A percentile compares a stretch with the other conserved stretches of the same genome.
These are phyloP conservation scores for Fusarium sterilihyphosum DNA, from an alignment of 2,329 filamentous ascomycete genomes.

Conservation along the genomic window DNA sequence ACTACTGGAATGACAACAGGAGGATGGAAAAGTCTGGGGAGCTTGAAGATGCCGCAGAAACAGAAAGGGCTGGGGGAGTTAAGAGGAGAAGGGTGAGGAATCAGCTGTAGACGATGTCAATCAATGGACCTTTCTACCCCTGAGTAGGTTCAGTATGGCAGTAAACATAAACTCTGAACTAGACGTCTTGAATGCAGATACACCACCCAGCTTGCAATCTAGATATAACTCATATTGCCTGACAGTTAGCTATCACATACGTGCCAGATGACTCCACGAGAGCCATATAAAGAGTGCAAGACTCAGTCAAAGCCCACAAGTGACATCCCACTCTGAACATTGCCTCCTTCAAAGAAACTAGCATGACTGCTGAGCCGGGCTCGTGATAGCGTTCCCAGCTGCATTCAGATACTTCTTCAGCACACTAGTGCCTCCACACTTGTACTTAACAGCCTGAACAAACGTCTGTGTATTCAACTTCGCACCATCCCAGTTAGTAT, in stretches of 20 bases:
- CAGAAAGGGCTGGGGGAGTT: accelerated
- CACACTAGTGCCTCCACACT: background rate
- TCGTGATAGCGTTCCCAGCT: background rate
- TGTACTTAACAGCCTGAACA: background rate
- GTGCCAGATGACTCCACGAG: accelerated
- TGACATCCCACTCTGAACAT: background rate
- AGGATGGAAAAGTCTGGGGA: background rate
- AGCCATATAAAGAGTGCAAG: too few relatives aligned
- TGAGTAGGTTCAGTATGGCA: background rate
- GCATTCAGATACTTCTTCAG: background rate
- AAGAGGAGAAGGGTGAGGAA: background rate
- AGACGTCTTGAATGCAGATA: background rate
- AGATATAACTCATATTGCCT: too few relatives aligned
- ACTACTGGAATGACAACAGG: conserved; percentile 3
- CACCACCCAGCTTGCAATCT: background rate
- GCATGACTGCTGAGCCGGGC: background rate
- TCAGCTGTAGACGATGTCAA: background rate
- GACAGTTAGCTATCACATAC: background rate
- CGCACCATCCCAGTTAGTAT: background rate
- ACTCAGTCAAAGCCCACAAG: background rate
- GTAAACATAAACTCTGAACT: background rate
- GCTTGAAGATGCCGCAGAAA: accelerated
- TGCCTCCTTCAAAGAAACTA: background rate
- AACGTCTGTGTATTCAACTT: background rate
- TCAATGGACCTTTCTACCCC: accelerated